A percentile compares a stretch with the other conserved stretches of the same genome.
phyloP scores from a whole-genome alignment of 768 basidiomycete genomes.

The Tylopilus subfusipes region DNA sequence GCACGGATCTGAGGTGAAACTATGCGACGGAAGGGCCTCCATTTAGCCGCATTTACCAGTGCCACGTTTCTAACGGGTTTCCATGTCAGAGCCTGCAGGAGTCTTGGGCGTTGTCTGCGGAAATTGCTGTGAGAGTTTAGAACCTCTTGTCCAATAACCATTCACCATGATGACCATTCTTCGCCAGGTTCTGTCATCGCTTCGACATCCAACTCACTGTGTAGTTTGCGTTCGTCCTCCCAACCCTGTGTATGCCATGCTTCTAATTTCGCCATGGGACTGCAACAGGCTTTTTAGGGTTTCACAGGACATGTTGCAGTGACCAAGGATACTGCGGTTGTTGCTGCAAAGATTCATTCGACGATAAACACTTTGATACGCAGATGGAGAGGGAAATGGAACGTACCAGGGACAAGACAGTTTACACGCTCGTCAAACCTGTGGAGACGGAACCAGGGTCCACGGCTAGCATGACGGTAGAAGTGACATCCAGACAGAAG shows the following conservation, averaged over 20 bases:
- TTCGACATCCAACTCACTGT: neutral
- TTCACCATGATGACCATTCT: neutral
- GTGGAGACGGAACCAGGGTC: constrained; percentile 10
- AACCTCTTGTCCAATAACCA: neutral
- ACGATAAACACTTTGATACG: constrained; percentile 8
- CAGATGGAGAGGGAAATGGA: constrained; percentile 12
- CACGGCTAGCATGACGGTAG: constrained; percentile 1
- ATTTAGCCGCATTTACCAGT: neutral
- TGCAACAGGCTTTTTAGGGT: constrained; percentile 2
- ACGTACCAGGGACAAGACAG: constrained; percentile 15
- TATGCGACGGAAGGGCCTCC: no score
- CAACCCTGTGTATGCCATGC: no score
- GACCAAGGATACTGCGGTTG: constrained; percentile 17
- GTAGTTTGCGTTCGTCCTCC: neutral
- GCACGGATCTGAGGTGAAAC: no score
- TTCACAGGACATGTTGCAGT: constrained; percentile 11
- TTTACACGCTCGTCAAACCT: constrained; percentile 3
- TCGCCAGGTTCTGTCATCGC: neutral
- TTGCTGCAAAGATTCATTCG: constrained; percentile 16
- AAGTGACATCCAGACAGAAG: neutral
- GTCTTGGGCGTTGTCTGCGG: constrained; percentile 13
- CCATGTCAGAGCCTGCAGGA: constrained; percentile 6
- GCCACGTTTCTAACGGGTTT: neutral
- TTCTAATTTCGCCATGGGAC: neutral
- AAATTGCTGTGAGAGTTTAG: constrained; percentile 6